Percentiles rank a stretch among this genome's conserved stretches.
Evolutionary conservation across 495 filamentous ascomycete species (phyloP).

Genomic region (Tuber umbilicatum): DNA sequence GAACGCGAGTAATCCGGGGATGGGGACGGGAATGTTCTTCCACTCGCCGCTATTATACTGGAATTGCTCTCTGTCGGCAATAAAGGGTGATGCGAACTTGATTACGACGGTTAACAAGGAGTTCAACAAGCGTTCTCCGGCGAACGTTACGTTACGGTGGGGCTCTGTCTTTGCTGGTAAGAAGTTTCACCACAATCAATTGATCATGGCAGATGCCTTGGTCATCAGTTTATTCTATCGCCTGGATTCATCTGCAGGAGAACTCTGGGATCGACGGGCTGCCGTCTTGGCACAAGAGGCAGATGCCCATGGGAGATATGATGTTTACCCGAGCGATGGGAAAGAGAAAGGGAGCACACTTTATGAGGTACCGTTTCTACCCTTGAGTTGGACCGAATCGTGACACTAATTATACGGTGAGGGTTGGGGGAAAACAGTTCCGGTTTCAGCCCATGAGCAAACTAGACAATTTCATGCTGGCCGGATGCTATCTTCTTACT

Average conservation of each 20-base stretch:
- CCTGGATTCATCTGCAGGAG: conserved; percentile 52
- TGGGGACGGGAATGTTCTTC: conserved; percentile 47
- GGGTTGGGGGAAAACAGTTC: conserved; percentile 54
- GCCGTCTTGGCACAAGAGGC: conserved; percentile 46
- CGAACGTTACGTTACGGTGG: conserved; percentile 63
- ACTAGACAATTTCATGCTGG: conserved; percentile 54
- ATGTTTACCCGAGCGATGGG: conserved; percentile 55
- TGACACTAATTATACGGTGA: conserved; percentile 41
- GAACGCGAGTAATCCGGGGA: conserved; percentile 46
- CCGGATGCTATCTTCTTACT: conserved; percentile 55
- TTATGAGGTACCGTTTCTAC: conserved; percentile 50
- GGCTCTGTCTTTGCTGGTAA: conserved; percentile 71
- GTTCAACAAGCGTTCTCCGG: conserved; percentile 50
- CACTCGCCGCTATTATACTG: conserved; percentile 71
- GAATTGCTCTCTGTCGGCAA: conserved; percentile 54
- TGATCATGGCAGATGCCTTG: conserved; percentile 63
- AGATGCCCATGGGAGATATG: conserved; percentile 48
- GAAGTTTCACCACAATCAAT: conserved; percentile 54
- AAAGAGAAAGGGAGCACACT: conserved; percentile 50
- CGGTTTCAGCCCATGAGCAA: conserved; percentile 61
- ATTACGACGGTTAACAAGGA: conserved; percentile 58
- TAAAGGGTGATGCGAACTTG: conserved; percentile 54
- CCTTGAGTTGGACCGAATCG: conserved; percentile 50
- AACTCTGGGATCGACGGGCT: conserved; percentile 54
- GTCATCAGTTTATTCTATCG: conserved; percentile 66